A percentile compares a stretch with the other conserved stretches of the same genome.
Evolutionary conservation across 192 early-diverging fungal genomes (phyloP).

Genomic region (Paraglomus brasilianum): DNA sequence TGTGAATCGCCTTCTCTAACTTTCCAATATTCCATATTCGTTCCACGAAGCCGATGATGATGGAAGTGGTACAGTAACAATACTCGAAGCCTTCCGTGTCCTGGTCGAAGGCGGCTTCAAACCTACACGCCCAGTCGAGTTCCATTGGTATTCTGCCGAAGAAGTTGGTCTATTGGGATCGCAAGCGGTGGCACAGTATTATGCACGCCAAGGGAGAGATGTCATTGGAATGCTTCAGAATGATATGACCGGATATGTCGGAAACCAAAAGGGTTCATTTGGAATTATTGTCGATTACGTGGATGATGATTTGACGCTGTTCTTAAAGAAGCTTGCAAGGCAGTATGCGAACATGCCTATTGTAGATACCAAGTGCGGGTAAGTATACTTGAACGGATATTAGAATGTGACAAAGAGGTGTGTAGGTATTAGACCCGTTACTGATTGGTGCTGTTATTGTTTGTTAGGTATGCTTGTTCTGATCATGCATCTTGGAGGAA

Average conservation of each 20-base stretch:
- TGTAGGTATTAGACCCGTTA: background rate
- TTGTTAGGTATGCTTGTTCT: constrained; percentile 49
- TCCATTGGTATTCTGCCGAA: constrained; percentile 95
- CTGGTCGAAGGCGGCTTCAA: constrained; percentile 66
- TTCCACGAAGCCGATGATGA: constrained; percentile 64
- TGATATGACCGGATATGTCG: constrained; percentile 93
- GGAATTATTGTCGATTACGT: constrained; percentile 85
- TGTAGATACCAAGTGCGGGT: constrained; percentile 81
- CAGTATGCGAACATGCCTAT: constrained; percentile 69
- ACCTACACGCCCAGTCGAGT: constrained; percentile 82
- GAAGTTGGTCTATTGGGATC: constrained; percentile 89
- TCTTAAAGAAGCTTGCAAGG: constrained; percentile 56
- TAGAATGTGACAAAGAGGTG: background rate
- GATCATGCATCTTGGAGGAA: constrained; percentile 93
- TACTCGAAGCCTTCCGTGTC: constrained; percentile 81
- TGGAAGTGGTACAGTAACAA: constrained; percentile 89
- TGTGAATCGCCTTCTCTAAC: too few relatives aligned
- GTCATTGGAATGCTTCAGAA: constrained; percentile 82
- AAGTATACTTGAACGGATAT: constrained; percentile 46
- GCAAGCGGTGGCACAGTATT: constrained; percentile 75
- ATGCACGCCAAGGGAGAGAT: constrained; percentile 53
- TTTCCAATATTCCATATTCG: too few relatives aligned
- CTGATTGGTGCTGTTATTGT: constrained; percentile 3
- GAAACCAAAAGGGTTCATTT: constrained; percentile 60
- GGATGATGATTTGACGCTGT: constrained; percentile 53